These are phyloP conservation scores for Cryptosporidium muris DNA, from an alignment of 169 alveolate genomes.

Conservation along the genomic window DNA sequence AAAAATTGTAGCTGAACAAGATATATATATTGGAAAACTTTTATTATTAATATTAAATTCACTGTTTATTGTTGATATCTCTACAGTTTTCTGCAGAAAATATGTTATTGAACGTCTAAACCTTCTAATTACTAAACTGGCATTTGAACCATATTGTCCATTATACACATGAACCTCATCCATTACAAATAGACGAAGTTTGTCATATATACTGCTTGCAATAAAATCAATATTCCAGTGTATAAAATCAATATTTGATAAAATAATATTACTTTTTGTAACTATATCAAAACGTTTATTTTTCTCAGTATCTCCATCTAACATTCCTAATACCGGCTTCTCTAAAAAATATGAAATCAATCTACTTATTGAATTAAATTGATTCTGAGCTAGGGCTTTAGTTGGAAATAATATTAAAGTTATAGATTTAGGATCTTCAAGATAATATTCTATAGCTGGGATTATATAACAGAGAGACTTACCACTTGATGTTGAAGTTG, in stretches of 20 bases:
- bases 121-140: conserved; percentile 58
- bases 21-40: conserved; percentile 19
- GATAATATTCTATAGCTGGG: conserved; percentile 38
- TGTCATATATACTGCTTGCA: conserved; percentile 10
- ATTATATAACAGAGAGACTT: conserved; percentile 70
- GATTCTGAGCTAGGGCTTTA: conserved; percentile 74
- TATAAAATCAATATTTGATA: conserved; percentile 72
- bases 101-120: conserved; percentile 24
- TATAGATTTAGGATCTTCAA: conserved; percentile 21
- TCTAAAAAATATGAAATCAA: conserved; percentile 13
- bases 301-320: conserved; percentile 69
- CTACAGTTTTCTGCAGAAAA: conserved; percentile 7
- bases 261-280: conserved; percentile 54
- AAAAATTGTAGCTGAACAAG: conserved; percentile 70
- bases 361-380: conserved; percentile 30
- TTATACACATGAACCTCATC: conserved; percentile 74
- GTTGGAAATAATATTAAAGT: conserved; percentile 72
- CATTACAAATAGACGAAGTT: conserved; percentile 52
- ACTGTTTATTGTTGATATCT: not conserved
- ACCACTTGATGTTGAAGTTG: conserved; percentile 72
- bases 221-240: conserved; percentile 69
- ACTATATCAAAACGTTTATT: conserved; percentile 39
- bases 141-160: conserved; percentile 72
- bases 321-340: not conserved
- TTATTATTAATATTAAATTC: not conserved